Evolutionary conservation across 192 early-diverging fungal genomes (phyloP).

Genomic region (Coemansia sp.): DNA sequence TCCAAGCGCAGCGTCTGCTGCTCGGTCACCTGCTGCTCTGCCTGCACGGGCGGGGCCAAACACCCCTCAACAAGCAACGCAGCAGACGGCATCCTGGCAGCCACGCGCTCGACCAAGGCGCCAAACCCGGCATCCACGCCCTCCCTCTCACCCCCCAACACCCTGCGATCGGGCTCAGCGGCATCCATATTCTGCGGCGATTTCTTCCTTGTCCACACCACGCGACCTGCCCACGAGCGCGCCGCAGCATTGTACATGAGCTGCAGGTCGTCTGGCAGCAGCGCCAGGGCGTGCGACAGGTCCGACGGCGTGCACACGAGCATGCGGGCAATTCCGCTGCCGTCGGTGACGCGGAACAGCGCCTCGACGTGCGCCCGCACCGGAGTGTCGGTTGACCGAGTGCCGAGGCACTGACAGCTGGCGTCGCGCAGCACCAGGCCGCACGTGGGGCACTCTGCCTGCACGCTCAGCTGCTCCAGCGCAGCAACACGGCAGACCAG

Average conservation of each 20-base stretch:
- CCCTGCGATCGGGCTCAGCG: too few species aligned
- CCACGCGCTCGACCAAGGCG: slow-evolving; percentile 7
- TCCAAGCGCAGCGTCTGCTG: slow-evolving; percentile 33
- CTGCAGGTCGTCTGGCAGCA: slow-evolving; percentile 8
- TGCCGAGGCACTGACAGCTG: slow-evolving; percentile 24
- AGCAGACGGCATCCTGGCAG: neutral
- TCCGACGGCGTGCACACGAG: neutral
- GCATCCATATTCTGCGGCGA: too few species aligned
- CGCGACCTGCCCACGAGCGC: slow-evolving; percentile 24
- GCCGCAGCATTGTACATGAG: slow-evolving; percentile 18
- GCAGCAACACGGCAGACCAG: slow-evolving; percentile 14
- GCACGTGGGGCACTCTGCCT: slow-evolving; percentile 18
- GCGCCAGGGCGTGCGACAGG: neutral
- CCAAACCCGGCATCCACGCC: neutral
- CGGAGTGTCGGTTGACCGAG: too few species aligned
- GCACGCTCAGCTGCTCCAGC: slow-evolving; percentile 16
- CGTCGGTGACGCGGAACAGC: slow-evolving; percentile 26
- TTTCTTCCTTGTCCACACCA: slow-evolving; percentile 31
- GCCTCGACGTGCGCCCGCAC: slow-evolving; percentile 7
- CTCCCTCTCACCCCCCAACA: too few species aligned
- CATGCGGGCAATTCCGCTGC: slow-evolving; percentile 35
- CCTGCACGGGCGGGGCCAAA: neutral
- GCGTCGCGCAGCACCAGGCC: slow-evolving; percentile 15
- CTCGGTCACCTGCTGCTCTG: neutral
- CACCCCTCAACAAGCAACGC: slow-evolving; percentile 19